phyloP scores from a whole-genome alignment of 1,284 basidiomycete species.

The Leccinum olivaceoglutinosum region DNA sequence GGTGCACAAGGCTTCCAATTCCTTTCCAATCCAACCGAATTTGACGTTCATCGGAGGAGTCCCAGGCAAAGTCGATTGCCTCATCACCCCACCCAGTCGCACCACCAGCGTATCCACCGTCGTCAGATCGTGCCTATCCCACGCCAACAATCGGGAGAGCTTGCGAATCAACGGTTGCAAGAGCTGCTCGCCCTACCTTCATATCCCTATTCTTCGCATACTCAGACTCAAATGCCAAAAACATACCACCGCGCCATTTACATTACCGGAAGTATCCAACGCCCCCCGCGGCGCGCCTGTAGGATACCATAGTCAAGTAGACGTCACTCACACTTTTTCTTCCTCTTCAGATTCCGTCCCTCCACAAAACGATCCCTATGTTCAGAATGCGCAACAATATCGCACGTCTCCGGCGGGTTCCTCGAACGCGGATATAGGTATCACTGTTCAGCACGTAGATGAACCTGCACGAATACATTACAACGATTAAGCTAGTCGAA shows the following conservation, averaged over 20 bases:
- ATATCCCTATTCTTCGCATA: conserved; percentile 1
- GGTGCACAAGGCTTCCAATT: not conserved
- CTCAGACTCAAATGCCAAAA: conserved; percentile 6
- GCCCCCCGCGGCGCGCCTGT: not conserved
- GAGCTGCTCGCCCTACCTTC: conserved; percentile 21
- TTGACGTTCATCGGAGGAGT: conserved; percentile 5
- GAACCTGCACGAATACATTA: conserved; percentile 12
- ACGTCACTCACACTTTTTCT: conserved; percentile 6
- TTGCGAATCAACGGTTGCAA: conserved; percentile 22
- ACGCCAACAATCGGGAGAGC: conserved; percentile 6
- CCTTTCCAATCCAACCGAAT: not conserved
- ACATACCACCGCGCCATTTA: not conserved
- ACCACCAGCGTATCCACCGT: conserved; percentile 4
- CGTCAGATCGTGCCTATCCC: conserved; percentile 16
- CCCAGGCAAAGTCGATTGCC: not conserved
- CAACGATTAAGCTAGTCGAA: conserved; percentile 13
- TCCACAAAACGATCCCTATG: conserved; percentile 6
- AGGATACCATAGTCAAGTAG: conserved; percentile 3
- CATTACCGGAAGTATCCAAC: not conserved
- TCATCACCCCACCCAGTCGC: conserved; percentile 1
- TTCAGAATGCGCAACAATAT: conserved; percentile 8
- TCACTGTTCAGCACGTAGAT: conserved; percentile 14
- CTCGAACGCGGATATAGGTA: conserved; percentile 10
- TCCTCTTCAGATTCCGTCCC: conserved; percentile 1
- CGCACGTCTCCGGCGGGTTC: conserved; percentile 2